These are phyloP conservation scores for Fistulinella cinereoalba DNA, from an alignment of 1,284 basidiomycete genomes.

Conservation along the genomic window DNA sequence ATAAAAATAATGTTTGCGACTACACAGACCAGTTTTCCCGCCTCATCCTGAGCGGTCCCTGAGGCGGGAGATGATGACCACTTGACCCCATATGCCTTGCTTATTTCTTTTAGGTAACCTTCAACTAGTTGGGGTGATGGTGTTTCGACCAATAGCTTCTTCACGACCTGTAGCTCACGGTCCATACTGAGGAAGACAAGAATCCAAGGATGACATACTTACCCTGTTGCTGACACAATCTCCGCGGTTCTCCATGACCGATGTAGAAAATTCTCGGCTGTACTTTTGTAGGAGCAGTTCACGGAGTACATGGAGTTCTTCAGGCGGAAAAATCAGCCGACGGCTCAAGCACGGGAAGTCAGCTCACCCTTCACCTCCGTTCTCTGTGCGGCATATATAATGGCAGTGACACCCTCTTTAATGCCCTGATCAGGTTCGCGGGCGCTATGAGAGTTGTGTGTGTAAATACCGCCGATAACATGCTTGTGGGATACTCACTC, in stretches of 20 bases:
- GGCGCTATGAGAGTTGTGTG: slow-evolving; percentile 42
- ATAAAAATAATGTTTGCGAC: not conserved
- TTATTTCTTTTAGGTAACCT: slow-evolving; percentile 85
- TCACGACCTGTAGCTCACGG: slow-evolving; percentile 51
- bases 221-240: slow-evolving; percentile 79
- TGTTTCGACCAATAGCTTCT: slow-evolving; percentile 68
- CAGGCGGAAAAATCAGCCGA: slow-evolving; percentile 7
- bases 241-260: slow-evolving; percentile 80
- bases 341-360: not conserved
- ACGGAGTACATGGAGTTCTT: slow-evolving; percentile 87
- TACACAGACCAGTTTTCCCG: slow-evolving; percentile 36
- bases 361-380: slow-evolving; percentile 82
- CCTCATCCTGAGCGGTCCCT: slow-evolving; percentile 11
- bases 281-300: slow-evolving; percentile 95
- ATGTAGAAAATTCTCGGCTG: slow-evolving; percentile 78
- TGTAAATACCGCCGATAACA: slow-evolving; percentile 1
- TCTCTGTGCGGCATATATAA: slow-evolving; percentile 88
- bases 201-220: slow-evolving; percentile 31
- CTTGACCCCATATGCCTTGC: slow-evolving; percentile 79
- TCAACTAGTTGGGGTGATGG: slow-evolving; percentile 79
- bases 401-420: slow-evolving; percentile 70
- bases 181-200: not conserved
- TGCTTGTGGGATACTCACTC: slow-evolving; percentile 27
- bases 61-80: slow-evolving; percentile 49
- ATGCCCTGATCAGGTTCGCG: slow-evolving; percentile 83